phyloP scores from a whole-genome alignment of 2,329 filamentous ascomycete genomes.

The Penicillium corylophilum region DNA sequence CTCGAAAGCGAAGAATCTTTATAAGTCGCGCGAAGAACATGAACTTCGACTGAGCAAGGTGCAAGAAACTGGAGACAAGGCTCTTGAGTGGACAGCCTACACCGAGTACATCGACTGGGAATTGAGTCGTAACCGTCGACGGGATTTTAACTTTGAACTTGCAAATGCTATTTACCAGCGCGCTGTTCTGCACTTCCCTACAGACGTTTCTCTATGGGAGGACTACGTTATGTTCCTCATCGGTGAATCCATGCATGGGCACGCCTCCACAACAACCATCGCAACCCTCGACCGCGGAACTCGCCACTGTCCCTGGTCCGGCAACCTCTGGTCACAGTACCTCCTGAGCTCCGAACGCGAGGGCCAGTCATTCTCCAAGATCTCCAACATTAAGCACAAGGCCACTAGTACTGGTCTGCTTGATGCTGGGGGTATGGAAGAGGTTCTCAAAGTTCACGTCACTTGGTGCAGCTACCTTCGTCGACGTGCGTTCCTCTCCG shows the following conservation, averaged over 20 bases:
- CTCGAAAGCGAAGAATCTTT: constrained; percentile 54
- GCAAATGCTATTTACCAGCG: constrained; percentile 71
- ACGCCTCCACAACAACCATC: constrained; percentile 53
- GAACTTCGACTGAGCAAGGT: constrained; percentile 56
- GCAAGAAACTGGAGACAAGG: constrained; percentile 51
- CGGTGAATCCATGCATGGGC: constrained; percentile 51
- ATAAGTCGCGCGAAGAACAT: constrained; percentile 52
- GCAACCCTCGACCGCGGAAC: constrained; percentile 78
- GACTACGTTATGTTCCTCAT: constrained; percentile 76
- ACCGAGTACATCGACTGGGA: constrained; percentile 84
- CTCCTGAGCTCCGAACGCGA: constrained; percentile 81
- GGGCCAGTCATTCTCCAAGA: constrained; percentile 70
- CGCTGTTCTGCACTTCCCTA: constrained; percentile 70
- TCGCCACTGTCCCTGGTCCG: constrained; percentile 90
- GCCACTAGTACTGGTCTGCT: constrained; percentile 84
- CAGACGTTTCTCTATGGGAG: constrained; percentile 75
- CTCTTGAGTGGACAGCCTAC: constrained; percentile 54
- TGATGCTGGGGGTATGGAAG: constrained; percentile 80
- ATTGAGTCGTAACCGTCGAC: constrained; percentile 59
- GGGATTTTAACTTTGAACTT: constrained; percentile 53
- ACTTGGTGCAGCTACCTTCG: constrained; percentile 95
- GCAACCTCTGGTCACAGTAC: constrained; percentile 84
- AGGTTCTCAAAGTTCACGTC: constrained; percentile 85
- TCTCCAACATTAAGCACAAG: constrained; percentile 87
- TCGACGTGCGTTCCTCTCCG: constrained; percentile 73